Conservation (phyloP, 805 yeast genomes). For the Cyberlindnera lachancei region DNA sequence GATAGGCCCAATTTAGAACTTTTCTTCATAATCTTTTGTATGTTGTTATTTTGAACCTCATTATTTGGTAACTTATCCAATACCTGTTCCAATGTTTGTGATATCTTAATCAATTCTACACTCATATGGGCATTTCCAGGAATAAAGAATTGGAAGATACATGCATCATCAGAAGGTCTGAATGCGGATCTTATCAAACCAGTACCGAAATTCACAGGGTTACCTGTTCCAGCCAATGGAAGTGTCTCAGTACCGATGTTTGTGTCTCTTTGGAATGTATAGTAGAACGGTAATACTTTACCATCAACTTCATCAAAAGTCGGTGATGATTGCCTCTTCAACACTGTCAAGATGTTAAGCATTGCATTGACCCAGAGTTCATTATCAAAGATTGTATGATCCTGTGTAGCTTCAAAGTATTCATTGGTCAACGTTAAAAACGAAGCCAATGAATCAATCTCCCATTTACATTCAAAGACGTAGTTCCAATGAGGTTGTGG, state of each 20-base stretch:
- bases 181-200: conserved; percentile 78
- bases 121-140: conserved; percentile 80
- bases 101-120: conserved; percentile 46
- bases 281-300: conserved; percentile 38
- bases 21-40: conserved; percentile 26
- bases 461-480: conserved; percentile 88
- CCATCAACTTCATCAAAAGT: conserved; percentile 43
- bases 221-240: conserved; percentile 72
- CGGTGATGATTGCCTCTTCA: conserved; percentile 54
- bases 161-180: conserved; percentile 85
- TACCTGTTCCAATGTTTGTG: conserved; percentile 21
- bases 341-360: conserved; percentile 40
- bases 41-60: conserved; percentile 16
- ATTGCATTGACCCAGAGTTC: conserved; percentile 53
- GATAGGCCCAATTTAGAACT: conserved; percentile 31
- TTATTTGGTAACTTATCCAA: conserved; percentile 7
- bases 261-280: conserved; percentile 69
- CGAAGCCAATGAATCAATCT: conserved; percentile 78
- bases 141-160: conserved; percentile 69
- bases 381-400: conserved; percentile 35
- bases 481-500: conserved; percentile 65
- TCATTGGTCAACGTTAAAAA: conserved; percentile 71
- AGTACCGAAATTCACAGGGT: conserved; percentile 67
- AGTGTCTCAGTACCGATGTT: conserved; percentile 75
- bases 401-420: conserved; percentile 50